Percentiles rank a stretch among this genome's conserved stretches.
Conservation (phyloP, 2,329 filamentous ascomycete genomes). For the Emericellopsis atlantica region DNA sequence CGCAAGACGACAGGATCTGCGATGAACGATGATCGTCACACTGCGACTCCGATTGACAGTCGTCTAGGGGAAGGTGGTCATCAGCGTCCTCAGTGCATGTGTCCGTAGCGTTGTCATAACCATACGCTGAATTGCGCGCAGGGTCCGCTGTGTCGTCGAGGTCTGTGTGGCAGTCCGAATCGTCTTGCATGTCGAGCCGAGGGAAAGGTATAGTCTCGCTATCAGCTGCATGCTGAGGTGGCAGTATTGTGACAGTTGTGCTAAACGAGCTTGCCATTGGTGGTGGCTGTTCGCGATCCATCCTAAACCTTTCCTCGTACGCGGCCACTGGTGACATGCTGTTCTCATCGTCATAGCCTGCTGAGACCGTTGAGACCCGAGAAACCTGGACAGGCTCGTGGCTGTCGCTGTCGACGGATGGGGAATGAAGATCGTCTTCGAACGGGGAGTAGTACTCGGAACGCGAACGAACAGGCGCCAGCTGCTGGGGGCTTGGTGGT, state of each 20-base stretch:
- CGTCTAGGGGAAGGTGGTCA: conserved; percentile 13
- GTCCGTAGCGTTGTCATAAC: conserved; percentile 18
- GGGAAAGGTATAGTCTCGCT: conserved; percentile 18
- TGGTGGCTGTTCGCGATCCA: conserved; percentile 3
- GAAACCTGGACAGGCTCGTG: neutral
- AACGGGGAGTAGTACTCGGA: conserved; percentile 38
- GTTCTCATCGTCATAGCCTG: no score
- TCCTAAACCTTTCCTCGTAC: no score
- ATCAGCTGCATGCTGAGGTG: conserved; percentile 12
- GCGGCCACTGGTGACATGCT: no score
- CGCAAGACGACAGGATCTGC: conserved; percentile 24
- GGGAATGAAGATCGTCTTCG: conserved; percentile 26
- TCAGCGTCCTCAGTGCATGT: conserved; percentile 22
- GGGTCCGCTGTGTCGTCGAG: conserved; percentile 12
- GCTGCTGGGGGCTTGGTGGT: conserved; percentile 14
- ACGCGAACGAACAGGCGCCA: conserved; percentile 13
- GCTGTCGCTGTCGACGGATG: conserved; percentile 3
- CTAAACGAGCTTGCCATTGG: conserved; percentile 13
- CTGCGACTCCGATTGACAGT: conserved; percentile 13
- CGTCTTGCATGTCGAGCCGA: conserved; percentile 19
- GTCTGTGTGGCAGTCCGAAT: conserved; percentile 24
- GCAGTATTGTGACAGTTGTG: conserved; percentile 36
- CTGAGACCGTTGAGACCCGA: no score
- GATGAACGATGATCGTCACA: conserved; percentile 17
- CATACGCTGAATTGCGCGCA: neutral